Conservation (phyloP, 1,139 yeast genomes). For the Saccharomycopsis hybrid region DNA sequence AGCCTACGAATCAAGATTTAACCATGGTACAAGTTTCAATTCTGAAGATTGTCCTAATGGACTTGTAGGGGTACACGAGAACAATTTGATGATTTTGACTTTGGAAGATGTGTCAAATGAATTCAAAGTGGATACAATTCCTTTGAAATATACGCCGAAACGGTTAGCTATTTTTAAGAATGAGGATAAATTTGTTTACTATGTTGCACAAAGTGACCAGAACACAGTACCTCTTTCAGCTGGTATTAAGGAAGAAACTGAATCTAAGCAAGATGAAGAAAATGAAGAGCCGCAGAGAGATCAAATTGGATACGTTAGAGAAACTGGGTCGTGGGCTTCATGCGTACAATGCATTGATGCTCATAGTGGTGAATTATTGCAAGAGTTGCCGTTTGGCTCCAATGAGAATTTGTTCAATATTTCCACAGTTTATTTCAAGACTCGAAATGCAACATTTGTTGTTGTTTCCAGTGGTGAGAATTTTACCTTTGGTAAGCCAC, state of each 20-base stretch:
- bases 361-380: slow-evolving; percentile 32
- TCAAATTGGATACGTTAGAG: slow-evolving; percentile 9
- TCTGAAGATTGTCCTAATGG: slow-evolving; percentile 62
- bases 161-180: slow-evolving; percentile 31
- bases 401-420: slow-evolving; percentile 42
- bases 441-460: not conserved
- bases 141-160: slow-evolving; percentile 50
- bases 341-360: slow-evolving; percentile 48
- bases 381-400: slow-evolving; percentile 36
- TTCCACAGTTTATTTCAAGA: not conserved
- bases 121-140: slow-evolving; percentile 37
- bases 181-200: slow-evolving; percentile 28
- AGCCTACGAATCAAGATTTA: slow-evolving; percentile 28
- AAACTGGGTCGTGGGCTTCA: slow-evolving; percentile 33
- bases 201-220: slow-evolving; percentile 44
- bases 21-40: slow-evolving; percentile 44
- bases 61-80: slow-evolving; percentile 54
- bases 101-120: slow-evolving; percentile 48
- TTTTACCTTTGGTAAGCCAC: slow-evolving; percentile 1
- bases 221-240: slow-evolving; percentile 33
- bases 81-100: slow-evolving; percentile 51
- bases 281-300: slow-evolving; percentile 23
- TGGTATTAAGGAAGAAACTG: slow-evolving; percentile 23
- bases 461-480: slow-evolving; percentile 38
- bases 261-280: slow-evolving; percentile 15